Conservation (phyloP, 257 asterid genomes). For the Lithospermum erythrorhizon region DNA sequence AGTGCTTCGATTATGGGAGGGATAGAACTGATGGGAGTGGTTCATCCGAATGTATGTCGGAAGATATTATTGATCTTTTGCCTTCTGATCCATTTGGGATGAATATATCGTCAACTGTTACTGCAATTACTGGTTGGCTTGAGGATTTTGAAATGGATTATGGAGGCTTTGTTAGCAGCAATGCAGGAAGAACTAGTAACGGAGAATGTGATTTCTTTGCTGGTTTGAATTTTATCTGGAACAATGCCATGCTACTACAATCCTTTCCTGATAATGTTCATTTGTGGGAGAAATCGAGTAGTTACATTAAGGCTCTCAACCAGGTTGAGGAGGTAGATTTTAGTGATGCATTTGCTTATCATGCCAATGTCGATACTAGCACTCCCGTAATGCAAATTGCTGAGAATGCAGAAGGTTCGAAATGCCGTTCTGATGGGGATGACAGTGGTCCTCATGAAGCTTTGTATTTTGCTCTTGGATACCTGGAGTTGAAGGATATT, state of each 20-base stretch:
- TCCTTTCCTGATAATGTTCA: conserved; percentile 23
- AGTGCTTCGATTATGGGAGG: conserved; percentile 26
- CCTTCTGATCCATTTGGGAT: conserved; percentile 94
- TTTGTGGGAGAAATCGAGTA: conserved; percentile 13
- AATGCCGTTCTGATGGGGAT: conserved; percentile 10
- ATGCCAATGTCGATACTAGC: not conserved
- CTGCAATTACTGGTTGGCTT: conserved; percentile 76
- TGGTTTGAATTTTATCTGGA: conserved; percentile 44
- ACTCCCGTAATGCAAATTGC: not conserved
- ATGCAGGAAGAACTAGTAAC: conserved; percentile 16
- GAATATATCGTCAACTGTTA: conserved; percentile 61
- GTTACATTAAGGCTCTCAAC: conserved; percentile 12
- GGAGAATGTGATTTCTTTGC: conserved; percentile 44
- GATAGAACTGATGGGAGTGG: conserved; percentile 25
- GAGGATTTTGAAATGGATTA: conserved; percentile 51
- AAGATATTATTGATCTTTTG: conserved; percentile 52
- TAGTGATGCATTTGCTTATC: conserved; percentile 18
- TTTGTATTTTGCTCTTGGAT: conserved; percentile 40
- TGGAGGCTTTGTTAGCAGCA: conserved; percentile 31
- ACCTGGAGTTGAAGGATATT: conserved; percentile 51
- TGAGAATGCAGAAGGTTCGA: conserved; percentile 9
- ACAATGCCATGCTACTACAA: conserved; percentile 34
- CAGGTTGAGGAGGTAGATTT: conserved; percentile 19
- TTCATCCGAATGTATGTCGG: conserved; percentile 31
- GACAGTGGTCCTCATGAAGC: conserved; percentile 44